These are phyloP conservation scores for Solioccasus polychromus DNA, from an alignment of 768 basidiomycete species.

Conservation along the genomic window DNA sequence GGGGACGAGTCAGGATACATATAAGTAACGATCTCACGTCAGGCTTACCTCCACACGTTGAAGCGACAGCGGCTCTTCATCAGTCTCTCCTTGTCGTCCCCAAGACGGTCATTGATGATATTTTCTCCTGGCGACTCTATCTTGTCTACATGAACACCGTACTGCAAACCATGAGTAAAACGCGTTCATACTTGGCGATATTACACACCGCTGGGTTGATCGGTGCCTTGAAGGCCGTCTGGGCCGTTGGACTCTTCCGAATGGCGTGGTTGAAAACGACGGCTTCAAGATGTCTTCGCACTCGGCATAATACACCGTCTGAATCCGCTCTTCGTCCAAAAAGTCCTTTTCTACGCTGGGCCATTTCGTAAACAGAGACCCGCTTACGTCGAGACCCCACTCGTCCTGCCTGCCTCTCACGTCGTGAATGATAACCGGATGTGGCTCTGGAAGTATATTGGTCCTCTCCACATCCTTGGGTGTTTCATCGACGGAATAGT, in stretches of 20 bases:
- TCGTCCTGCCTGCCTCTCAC: constrained; percentile 30
- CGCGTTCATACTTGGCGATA: neutral
- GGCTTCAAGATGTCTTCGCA: constrained; percentile 41
- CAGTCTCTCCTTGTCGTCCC: constrained; percentile 40
- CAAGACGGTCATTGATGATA: constrained; percentile 39
- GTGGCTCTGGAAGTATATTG: constrained; percentile 29
- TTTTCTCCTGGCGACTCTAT: constrained; percentile 33
- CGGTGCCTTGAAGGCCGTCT: neutral
- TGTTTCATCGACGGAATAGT: constrained; percentile 32
- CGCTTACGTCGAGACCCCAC: constrained; percentile 38
- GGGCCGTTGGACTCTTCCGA: constrained; percentile 22
- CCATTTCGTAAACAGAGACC: constrained; percentile 40
- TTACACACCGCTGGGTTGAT: constrained; percentile 33
- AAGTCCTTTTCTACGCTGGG: constrained; percentile 38
- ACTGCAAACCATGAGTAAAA: constrained; percentile 17
- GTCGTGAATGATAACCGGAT: constrained; percentile 26
- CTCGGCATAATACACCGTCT: constrained; percentile 40
- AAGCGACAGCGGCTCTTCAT: constrained; percentile 41
- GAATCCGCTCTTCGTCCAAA: constrained; percentile 37
- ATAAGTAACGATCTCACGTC: too few species aligned
- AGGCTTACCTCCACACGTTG: constrained; percentile 42
- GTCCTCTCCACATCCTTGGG: constrained; percentile 24
- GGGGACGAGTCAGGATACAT: neutral
- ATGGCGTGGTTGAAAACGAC: constrained; percentile 47
- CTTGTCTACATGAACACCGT: constrained; percentile 46